Evolutionary conservation across 2,329 filamentous ascomycete species (phyloP), one percentile per base, ranked within the genome.

Genomic region (Penicillium sp.): DNA sequence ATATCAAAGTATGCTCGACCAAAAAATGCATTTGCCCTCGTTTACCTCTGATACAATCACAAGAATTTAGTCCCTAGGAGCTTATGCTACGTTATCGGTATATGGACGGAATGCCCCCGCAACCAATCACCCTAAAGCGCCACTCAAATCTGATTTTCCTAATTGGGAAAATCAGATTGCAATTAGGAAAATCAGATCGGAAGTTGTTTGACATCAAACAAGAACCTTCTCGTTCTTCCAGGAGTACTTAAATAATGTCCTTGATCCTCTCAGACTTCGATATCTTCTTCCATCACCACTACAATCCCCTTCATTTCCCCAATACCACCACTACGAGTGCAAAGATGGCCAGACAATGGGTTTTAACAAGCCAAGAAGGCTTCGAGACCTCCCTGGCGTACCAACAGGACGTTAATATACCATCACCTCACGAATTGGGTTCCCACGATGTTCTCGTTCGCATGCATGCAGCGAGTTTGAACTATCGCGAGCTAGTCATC

Each of bases 331-430:
- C 21, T 17, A n/a, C n/a, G 17, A 15, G 8, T 52, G 43, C 4
- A 12, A 60, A 25, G 1, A 74, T 74, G 71, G 61, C 69, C 48
- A 59, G 70, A 54, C 71, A 69, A 52, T 76, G 72, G 71, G 66
- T 67, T 19, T 55, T 74, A 7, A 70, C 63, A 17, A 57, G 67
- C 57, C 73, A 76, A 51, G 61, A 71, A 19, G 74, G 73, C 52
- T 76, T 73, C 23, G 70, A 75, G 9, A 62, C 56, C 1, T 75
- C 73, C 0, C 68, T 76, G 13, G 61, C 73, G 44, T 75, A 73
- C 33, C 62, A 75, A 21, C 51, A 68, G 9, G 60, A 71, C 10
- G 4, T 52, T 5, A 42, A 21, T 3, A 38, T 52, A 23, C 38
- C 49, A 23, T 21, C 33, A 4, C 7, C 27, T 2, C 42, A 43